Percentiles rank a stretch among this genome's conserved stretches.
Conservation (phyloP, 169 alveolate genomes). For the Miamiensis avidus region DNA sequence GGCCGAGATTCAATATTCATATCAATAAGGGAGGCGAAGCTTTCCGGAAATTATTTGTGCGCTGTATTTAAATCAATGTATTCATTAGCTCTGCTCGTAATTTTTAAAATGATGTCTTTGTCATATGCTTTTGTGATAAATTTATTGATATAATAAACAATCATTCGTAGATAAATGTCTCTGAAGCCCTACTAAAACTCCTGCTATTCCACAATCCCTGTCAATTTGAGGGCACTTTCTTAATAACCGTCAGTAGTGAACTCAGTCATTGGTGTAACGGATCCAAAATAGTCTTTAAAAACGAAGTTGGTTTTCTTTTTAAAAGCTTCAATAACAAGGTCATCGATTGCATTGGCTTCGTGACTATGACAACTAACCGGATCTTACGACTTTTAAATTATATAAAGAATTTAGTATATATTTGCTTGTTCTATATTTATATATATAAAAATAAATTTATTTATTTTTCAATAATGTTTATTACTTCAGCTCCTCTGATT, state of each 20-base stretch:
- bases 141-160: conserved; percentile 1
- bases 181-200: conserved; percentile 7
- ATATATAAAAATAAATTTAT: too few relatives aligned
- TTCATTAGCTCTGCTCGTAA: background rate
- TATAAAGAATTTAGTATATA: too few relatives aligned
- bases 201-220: conserved; percentile 3
- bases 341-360: conserved; percentile 9
- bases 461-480: too few relatives aligned
- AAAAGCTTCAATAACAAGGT: conserved; percentile 4
- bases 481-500: conserved; percentile 15
- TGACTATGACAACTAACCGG: conserved; percentile 17
- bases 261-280: conserved; percentile 1
- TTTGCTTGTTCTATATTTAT: too few relatives aligned
- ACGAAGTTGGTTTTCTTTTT: conserved; percentile 6
- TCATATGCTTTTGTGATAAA: background rate
- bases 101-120: background rate
- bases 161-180: background rate
- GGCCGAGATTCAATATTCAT: background rate
- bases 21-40: background rate
- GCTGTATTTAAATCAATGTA: background rate
- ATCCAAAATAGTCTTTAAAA: conserved; percentile 9
- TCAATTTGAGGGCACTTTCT: conserved; percentile 6
- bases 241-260: conserved; percentile 9
- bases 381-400: conserved; percentile 9
- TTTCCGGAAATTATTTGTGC: background rate